phyloP scores from a whole-genome alignment of 441 rosid species.

The Theobroma grandiflorum region DNA sequence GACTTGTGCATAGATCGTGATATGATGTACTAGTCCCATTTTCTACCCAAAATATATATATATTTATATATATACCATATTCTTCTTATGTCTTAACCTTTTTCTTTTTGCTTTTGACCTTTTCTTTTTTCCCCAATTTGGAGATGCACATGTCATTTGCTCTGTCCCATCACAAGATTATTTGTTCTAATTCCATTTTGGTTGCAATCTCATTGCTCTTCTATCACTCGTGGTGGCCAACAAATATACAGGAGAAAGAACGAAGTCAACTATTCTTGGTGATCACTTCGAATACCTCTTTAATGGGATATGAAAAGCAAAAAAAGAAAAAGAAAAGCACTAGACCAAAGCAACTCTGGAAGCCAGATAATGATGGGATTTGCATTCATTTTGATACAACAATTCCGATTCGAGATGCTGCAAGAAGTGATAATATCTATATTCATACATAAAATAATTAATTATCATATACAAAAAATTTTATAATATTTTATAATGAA shows the following conservation, averaged over 20 bases:
- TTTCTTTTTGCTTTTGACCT: too few relatives aligned
- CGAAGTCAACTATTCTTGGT: too few relatives aligned
- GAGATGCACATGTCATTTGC: background rate
- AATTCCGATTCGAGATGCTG: background rate
- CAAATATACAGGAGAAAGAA: background rate
- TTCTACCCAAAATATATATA: too few relatives aligned
- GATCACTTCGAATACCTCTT: background rate
- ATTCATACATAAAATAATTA: too few relatives aligned
- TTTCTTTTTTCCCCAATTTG: background rate
- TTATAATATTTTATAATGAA: too few relatives aligned
- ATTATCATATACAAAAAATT: too few relatives aligned
- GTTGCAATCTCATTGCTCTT: background rate
- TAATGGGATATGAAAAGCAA: background rate
- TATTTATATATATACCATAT: too few relatives aligned
- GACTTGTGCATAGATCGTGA: too few relatives aligned
- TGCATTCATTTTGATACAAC: conserved; percentile 5
- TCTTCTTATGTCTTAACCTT: too few relatives aligned
- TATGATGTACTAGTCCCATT: too few relatives aligned
- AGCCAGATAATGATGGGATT: background rate
- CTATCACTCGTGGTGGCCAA: background rate
- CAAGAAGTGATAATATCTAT: background rate
- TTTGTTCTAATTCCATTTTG: background rate
- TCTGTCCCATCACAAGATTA: background rate
- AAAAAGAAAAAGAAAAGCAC: background rate
- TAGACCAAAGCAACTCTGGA: background rate